These are phyloP conservation scores for Eucalyptus pauciflora DNA, from an alignment of 345 rosid genomes.

Conservation along the genomic window DNA sequence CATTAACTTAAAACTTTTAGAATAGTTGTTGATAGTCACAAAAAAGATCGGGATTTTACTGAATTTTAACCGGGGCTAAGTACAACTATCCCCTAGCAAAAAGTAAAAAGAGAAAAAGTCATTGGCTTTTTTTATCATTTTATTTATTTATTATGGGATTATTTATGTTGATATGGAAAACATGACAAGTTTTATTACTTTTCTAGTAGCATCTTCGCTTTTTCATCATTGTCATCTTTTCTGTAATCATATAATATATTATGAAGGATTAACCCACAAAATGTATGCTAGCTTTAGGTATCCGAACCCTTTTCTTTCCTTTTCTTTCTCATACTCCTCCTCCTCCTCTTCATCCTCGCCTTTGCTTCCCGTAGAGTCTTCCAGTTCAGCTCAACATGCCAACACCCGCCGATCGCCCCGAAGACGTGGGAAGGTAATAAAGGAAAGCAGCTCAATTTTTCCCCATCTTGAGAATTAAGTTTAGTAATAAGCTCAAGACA, in stretches of 20 bases:
- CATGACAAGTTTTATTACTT: background rate
- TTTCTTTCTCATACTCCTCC: background rate
- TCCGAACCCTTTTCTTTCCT: background rate
- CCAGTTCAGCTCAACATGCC: background rate
- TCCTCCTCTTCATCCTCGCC: background rate
- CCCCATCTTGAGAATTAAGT: background rate
- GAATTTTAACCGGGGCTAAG: background rate
- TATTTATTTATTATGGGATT: background rate
- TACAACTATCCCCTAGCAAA: background rate
- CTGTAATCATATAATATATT: background rate
- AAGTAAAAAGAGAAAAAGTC: background rate
- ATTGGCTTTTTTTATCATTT: background rate
- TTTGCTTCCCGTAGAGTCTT: background rate
- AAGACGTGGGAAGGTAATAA: background rate
- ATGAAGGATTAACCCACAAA: background rate
- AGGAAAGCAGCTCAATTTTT: background rate
- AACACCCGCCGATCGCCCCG: background rate
- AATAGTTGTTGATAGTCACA: background rate
- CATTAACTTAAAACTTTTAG: background rate
- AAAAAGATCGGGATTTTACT: fast-evolving
- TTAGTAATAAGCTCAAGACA: background rate
- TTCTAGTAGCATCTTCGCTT: background rate
- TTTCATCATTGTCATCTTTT: background rate
- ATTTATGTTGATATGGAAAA: background rate
- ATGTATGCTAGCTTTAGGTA: background rate